Conservation (phyloP, 306 rosid species). For the Quercus berberidifolia region DNA sequence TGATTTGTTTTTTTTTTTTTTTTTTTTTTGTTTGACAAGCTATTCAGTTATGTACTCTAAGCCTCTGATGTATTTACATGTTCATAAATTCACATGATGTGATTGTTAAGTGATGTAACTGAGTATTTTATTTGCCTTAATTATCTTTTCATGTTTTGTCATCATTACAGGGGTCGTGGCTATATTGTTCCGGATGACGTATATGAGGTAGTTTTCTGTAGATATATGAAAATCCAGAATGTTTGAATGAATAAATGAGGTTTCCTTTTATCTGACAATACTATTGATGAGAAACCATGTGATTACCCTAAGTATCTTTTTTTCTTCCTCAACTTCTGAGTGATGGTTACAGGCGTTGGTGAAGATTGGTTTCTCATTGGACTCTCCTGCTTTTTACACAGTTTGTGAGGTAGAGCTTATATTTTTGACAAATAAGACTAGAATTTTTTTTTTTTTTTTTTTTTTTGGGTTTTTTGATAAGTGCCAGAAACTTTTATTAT, state of each 20-base stretch:
- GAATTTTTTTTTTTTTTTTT: not conserved
- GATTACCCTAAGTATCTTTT: not conserved
- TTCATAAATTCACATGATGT: not conserved
- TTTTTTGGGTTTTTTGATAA: too few species aligned
- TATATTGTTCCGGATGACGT: slow-evolving; percentile 74
- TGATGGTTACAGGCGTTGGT: slow-evolving; percentile 55
- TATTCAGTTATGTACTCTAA: slow-evolving; percentile 8
- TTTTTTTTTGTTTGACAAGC: not conserved
- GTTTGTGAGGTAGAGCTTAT: slow-evolving; percentile 71
- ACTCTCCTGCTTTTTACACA: slow-evolving; percentile 86
- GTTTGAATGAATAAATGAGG: not conserved
- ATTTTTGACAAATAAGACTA: not conserved
- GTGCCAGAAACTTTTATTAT: not conserved
- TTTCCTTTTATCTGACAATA: not conserved
- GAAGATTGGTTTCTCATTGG: slow-evolving; percentile 81
- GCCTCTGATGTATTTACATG: not conserved
- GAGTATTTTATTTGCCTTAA: not conserved
- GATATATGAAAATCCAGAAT: not conserved
- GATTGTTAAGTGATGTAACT: not conserved
- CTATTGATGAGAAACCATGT: slow-evolving; percentile 4
- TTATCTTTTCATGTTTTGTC: slow-evolving; percentile 9
- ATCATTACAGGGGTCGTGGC: slow-evolving; percentile 71
- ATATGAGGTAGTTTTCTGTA: slow-evolving; percentile 45
- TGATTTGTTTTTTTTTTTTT: slow-evolving; percentile 15
- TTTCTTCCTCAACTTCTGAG: slow-evolving; percentile 21